phyloP scores from a whole-genome alignment of 2,329 filamentous ascomycete species.

The Colletotrichum sp. region DNA sequence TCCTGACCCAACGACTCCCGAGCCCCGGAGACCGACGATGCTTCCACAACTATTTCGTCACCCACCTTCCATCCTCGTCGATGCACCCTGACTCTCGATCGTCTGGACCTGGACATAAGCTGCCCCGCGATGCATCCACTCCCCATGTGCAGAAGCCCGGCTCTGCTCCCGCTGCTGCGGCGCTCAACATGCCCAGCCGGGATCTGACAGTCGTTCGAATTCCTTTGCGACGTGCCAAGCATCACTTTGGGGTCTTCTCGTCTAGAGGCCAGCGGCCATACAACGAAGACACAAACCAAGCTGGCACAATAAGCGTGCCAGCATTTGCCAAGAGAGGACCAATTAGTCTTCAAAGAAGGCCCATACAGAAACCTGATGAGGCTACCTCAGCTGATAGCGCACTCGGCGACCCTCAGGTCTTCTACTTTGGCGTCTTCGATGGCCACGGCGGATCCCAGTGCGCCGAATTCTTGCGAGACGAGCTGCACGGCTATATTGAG shows the following conservation, averaged over 20 bases:
- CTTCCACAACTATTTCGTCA: slow-evolving; percentile 98
- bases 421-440: slow-evolving; percentile 97
- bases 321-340: slow-evolving; percentile 89
- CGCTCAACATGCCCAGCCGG: slow-evolving; percentile 65
- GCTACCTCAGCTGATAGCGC: slow-evolving; percentile 76
- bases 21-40: slow-evolving; percentile 40
- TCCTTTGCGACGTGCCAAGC: slow-evolving; percentile 89
- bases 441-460: slow-evolving; percentile 93
- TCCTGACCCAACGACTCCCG: neutral
- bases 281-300: slow-evolving; percentile 95
- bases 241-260: slow-evolving; percentile 86
- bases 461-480: slow-evolving; percentile 82
- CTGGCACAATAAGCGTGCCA: slow-evolving; percentile 90
- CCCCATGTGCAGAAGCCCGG: slow-evolving; percentile 69
- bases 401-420: slow-evolving; percentile 91
- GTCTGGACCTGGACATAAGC: slow-evolving; percentile 76
- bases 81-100: slow-evolving; percentile 83
- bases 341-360: slow-evolving; percentile 56
- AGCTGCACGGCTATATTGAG: slow-evolving; percentile 89
- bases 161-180: slow-evolving; percentile 61
- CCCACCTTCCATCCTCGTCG: slow-evolving; percentile 91
- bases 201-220: slow-evolving; percentile 96
- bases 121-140: slow-evolving; percentile 83
- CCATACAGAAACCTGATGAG: slow-evolving; percentile 57
- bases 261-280: slow-evolving; percentile 83